Conservation (phyloP, 148 eudicot species). For the Chenopodium quinoa region DNA sequence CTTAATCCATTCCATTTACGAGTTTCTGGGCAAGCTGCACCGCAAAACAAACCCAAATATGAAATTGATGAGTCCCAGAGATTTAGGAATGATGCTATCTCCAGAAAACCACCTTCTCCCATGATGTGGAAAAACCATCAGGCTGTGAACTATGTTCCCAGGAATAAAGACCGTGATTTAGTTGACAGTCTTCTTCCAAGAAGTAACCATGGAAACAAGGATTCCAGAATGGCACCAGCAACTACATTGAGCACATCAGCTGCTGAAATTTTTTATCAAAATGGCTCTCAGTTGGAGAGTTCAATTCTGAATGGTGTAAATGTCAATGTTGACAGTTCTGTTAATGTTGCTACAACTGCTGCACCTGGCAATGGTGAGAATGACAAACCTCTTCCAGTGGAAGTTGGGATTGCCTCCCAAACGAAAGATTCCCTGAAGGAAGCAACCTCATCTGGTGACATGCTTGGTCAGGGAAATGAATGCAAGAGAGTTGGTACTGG, state of each 20-base stretch:
- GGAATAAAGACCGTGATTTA: conserved; percentile 50
- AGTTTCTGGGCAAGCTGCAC: conserved; percentile 58
- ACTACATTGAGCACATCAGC: conserved; percentile 43
- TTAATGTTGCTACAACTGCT: conserved; percentile 25
- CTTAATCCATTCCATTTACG: conserved; percentile 85
- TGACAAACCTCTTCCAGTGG: conserved; percentile 26
- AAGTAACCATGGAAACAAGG: conserved; percentile 37
- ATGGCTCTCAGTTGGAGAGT: conserved; percentile 31
- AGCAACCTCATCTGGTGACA: conserved; percentile 24
- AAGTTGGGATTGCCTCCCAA: conserved; percentile 19
- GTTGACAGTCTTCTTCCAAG: conserved; percentile 43
- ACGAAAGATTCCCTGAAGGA: conserved; percentile 25
- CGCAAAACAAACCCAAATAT: conserved; percentile 48
- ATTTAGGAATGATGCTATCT: conserved; percentile 49
- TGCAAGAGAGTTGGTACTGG: conserved; percentile 24
- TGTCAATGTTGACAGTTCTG: conserved; percentile 26
- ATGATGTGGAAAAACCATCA: conserved; percentile 76
- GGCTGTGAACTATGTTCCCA: conserved; percentile 61
- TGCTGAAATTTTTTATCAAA: conserved; percentile 36
- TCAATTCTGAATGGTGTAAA: conserved; percentile 25
- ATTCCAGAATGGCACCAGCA: conserved; percentile 40
- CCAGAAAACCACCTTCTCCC: conserved; percentile 67
- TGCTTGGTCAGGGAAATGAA: conserved; percentile 31
- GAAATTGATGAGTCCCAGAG: conserved; percentile 54
- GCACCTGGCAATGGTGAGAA: conserved; percentile 27